Conservation (phyloP, 2,329 filamentous ascomycete species). For the Pestalotiopsis sp. region DNA sequence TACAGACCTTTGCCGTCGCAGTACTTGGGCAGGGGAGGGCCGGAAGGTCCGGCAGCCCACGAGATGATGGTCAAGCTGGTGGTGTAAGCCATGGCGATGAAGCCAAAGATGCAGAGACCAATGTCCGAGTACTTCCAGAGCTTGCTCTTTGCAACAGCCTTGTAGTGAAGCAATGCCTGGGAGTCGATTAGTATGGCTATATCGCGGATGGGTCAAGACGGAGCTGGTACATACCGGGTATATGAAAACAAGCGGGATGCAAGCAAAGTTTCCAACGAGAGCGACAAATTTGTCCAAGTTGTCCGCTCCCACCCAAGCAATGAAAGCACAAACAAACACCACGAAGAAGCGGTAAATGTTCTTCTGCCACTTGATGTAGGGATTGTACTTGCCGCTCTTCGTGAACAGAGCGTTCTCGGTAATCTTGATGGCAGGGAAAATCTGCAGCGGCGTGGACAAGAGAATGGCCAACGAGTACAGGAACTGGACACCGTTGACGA, state of each 20-base stretch:
- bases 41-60: slow-evolving; percentile 68
- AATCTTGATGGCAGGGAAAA: slow-evolving; percentile 97
- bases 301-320: slow-evolving; percentile 91
- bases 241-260: slow-evolving; percentile 94
- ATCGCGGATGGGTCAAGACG: background rate
- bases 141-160: slow-evolving; percentile 71
- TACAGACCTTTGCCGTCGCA: slow-evolving; percentile 47
- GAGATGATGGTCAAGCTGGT: slow-evolving; percentile 84
- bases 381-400: slow-evolving; percentile 94
- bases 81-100: slow-evolving; percentile 89
- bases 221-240: slow-evolving; percentile 77
- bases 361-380: slow-evolving; percentile 99
- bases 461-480: slow-evolving; percentile 98
- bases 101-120: slow-evolving; percentile 76
- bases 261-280: slow-evolving; percentile 95
- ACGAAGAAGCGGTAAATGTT: slow-evolving; percentile 94
- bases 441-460: slow-evolving; percentile 90
- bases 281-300: slow-evolving; percentile 97
- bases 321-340: slow-evolving; percentile 80
- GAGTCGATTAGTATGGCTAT: slow-evolving; percentile 33
- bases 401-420: slow-evolving; percentile 94
- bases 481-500: slow-evolving; percentile 95
- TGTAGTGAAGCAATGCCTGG: slow-evolving; percentile 88
- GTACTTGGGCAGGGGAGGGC: slow-evolving; percentile 52
- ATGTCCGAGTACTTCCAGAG: slow-evolving; percentile 75